Conservation (phyloP, 1,284 basidiomycete genomes). For the Ganoderma lingzhi region DNA sequence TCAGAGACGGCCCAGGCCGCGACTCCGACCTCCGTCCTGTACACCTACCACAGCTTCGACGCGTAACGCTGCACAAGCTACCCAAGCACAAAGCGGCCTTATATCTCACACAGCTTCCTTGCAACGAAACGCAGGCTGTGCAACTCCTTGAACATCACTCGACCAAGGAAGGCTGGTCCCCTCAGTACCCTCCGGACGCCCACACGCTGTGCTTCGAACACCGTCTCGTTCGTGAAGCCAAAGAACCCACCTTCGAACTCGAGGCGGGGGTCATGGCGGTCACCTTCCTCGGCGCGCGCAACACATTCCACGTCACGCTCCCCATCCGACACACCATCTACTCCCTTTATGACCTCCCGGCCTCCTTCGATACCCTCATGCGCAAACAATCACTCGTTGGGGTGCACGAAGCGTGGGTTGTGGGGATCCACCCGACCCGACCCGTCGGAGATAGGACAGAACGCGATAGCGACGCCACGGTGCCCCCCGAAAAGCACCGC, state of each 20-base stretch:
- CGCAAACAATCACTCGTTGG: not conserved
- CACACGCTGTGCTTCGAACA: not conserved
- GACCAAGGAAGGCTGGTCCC: not conserved
- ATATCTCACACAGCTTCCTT: not conserved
- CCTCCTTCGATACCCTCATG: not conserved
- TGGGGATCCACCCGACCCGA: not conserved
- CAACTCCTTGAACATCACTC: not conserved
- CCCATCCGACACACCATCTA: constrained; percentile 5
- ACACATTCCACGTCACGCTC: not conserved
- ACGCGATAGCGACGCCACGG: not conserved
- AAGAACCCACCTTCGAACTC: not conserved
- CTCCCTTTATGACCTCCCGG: constrained; percentile 5
- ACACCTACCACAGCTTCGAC: not conserved
- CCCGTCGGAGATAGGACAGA: not conserved
- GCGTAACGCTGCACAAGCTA: not conserved
- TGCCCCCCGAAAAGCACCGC: not conserved
- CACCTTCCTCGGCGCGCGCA: not conserved
- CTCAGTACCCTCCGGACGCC: not conserved
- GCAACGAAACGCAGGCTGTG: not conserved
- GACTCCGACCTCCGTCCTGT: constrained; percentile 2
- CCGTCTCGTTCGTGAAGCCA: not conserved
- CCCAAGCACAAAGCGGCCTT: not conserved
- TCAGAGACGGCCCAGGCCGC: not conserved
- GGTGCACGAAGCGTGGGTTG: not conserved
- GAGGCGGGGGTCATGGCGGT: constrained; percentile 2